These are phyloP conservation scores for Rhododendron molle DNA, from an alignment of 148 eudicot genomes.

Conservation along the genomic window DNA sequence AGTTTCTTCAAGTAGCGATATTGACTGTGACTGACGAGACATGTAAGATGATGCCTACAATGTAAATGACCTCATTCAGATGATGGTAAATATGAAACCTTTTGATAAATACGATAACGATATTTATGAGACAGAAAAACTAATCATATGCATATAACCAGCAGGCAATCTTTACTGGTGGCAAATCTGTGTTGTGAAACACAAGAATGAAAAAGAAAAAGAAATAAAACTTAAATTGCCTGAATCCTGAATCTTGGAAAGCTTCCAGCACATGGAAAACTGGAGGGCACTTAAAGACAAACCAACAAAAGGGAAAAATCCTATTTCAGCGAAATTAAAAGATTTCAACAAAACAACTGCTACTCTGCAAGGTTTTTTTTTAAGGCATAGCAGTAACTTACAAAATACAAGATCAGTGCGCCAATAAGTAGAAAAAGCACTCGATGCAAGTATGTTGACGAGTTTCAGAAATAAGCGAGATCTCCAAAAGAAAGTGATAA, in stretches of 20 bases:
- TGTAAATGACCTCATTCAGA: background rate
- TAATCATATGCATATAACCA: background rate
- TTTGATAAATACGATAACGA: background rate
- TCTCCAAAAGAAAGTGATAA: background rate
- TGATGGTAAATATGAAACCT: background rate
- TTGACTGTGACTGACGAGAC: constrained; percentile 83
- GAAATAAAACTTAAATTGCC: background rate
- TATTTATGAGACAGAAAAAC: background rate
- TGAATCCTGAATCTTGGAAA: background rate
- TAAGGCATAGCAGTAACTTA: background rate
- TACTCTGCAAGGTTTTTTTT: background rate
- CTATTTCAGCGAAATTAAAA: background rate
- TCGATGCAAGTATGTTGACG: background rate
- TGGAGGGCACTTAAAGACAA: background rate
- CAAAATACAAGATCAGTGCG: background rate
- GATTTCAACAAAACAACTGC: background rate
- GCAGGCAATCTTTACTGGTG: background rate
- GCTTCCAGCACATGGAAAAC: background rate
- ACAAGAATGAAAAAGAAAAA: background rate
- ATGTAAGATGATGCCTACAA: constrained; percentile 84
- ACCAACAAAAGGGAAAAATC: background rate
- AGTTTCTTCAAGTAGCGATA: constrained; percentile 78
- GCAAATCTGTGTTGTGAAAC: background rate
- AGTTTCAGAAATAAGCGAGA: background rate
- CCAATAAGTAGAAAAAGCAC: background rate